Base-by-base conservation (phyloP, 2,329 filamentous ascomycete genomes). In the Hymenoscyphus linearis region DNA sequence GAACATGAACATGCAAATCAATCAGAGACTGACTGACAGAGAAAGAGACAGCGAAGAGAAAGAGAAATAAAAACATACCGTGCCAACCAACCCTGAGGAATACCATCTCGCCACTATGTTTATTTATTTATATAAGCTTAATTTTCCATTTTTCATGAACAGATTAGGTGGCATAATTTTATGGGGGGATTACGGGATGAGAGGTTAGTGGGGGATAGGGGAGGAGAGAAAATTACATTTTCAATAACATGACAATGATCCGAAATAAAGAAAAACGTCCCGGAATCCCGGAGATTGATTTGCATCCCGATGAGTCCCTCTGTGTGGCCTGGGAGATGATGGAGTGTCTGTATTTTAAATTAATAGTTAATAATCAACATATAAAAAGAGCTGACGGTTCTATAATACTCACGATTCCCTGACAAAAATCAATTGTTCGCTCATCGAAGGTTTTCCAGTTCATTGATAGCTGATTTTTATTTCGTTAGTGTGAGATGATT, bases 401-500 rank as follows among this genome's bases (percentile, higher is more conserved):
- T 10, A 34, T 34, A 40, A 25, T 26, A 52, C 59, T 60, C 47
- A 60, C 59, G 40, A 79, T 74, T 0, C 77, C 76, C 55, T 74
- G 73, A 55, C 65, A 76, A 10, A 78, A 67, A 18, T 78, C 76
- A 5, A 78, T 65, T 5, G 71, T 70, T 2, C 70, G 63, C 6
- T 76, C 76, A 40, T 70, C 70, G 58, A 78, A 78, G 0, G 76
- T 77, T 26, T 74, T 70, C 77, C 77, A 79, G 9, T 79, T 78
- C 5, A 78, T 62, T 2, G 66, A 68, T 13, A 77, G 63, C 37
- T 69, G n/a, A n/a, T n/a, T n/a, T n/a, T n/a, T n/a, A n/a, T n/a
- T n/a, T n/a, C n/a, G n/a, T n/a, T n/a, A n/a, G n/a, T n/a, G n/a
- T n/a, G n/a, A n/a, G n/a, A n/a, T n/a, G n/a, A n/a, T n/a, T n/a